Conservation (phyloP, 2,329 filamentous ascomycete genomes). For the Lithohypha guttulata region DNA sequence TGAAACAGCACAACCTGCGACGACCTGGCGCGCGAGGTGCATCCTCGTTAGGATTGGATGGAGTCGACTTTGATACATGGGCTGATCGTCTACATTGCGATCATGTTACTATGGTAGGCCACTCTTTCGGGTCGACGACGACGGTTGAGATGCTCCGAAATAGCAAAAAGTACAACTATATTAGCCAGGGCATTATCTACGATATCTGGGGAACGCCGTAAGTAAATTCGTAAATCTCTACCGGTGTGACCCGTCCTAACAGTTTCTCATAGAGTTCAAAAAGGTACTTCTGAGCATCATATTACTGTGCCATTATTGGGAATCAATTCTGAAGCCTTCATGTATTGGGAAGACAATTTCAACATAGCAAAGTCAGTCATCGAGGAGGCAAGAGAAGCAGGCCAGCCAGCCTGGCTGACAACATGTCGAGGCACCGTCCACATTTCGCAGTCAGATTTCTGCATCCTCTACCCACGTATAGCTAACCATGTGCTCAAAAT, state of each 20-base stretch:
- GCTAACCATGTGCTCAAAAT: conserved; percentile 51
- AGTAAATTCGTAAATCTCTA: too few relatives aligned
- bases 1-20: conserved; percentile 45
- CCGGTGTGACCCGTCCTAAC: too few relatives aligned
- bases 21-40: conserved; percentile 48
- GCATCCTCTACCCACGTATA: conserved; percentile 50
- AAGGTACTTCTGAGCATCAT: conserved; percentile 32
- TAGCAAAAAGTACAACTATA: conserved; percentile 43
- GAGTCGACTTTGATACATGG: conserved; percentile 49
- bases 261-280: too few relatives aligned
- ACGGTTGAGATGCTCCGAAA: conserved; percentile 50
- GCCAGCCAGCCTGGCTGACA: conserved; percentile 40
- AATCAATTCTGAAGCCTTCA: conserved; percentile 59
- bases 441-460: conserved; percentile 56
- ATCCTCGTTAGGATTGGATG: conserved; percentile 48
- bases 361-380: conserved; percentile 46
- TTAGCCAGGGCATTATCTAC: conserved; percentile 55
- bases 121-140: conserved; percentile 58
- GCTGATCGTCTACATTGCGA: conserved; percentile 44
- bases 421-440: conserved; percentile 52
- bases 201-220: conserved; percentile 50
- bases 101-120: conserved; percentile 52
- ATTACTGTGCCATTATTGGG: conserved; percentile 48
- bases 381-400: conserved; percentile 42
- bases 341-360: conserved; percentile 58